phyloP scores from a whole-genome alignment of 2,329 filamentous ascomycete species.

The Ophiostoma piceae region DNA sequence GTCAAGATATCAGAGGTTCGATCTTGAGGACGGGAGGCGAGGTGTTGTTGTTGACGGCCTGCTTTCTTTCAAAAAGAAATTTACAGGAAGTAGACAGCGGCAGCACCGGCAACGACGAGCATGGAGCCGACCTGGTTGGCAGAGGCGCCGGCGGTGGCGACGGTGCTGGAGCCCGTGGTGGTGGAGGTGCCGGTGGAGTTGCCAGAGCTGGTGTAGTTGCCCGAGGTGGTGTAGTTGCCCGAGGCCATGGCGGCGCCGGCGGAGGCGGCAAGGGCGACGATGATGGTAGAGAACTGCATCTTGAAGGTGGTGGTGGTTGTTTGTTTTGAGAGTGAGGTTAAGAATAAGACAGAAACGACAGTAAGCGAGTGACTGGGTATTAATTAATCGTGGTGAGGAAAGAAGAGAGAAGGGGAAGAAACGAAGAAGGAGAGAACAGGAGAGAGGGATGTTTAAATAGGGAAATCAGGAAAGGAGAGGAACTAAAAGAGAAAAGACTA shows the following conservation, averaged over 20 bases:
- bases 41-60: not conserved
- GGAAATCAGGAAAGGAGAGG: not conserved
- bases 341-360: constrained; percentile 4
- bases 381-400: constrained; percentile 5
- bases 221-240: not conserved
- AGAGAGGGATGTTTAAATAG: not conserved
- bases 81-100: constrained; percentile 42
- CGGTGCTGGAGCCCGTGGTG: not conserved
- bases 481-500: not conserved
- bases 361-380: constrained; percentile 14
- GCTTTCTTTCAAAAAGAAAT: not conserved
- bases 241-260: constrained; percentile 7
- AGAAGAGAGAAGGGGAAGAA: not conserved
- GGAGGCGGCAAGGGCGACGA: constrained; percentile 19
- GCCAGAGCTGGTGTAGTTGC: constrained; percentile 15
- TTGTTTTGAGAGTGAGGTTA: too few relatives aligned
- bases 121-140: constrained; percentile 34
- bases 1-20: too few relatives aligned
- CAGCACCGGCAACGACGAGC: constrained; percentile 37
- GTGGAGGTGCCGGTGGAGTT: constrained; percentile 11
- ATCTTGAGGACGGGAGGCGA: too few relatives aligned
- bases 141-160: constrained; percentile 32
- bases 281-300: constrained; percentile 23
- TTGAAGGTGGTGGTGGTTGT: constrained; percentile 9
- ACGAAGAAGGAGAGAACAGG: not conserved